Base-by-base conservation (phyloP, 192 early-diverging fungal species). In the Entomortierella beljakovae region DNA sequence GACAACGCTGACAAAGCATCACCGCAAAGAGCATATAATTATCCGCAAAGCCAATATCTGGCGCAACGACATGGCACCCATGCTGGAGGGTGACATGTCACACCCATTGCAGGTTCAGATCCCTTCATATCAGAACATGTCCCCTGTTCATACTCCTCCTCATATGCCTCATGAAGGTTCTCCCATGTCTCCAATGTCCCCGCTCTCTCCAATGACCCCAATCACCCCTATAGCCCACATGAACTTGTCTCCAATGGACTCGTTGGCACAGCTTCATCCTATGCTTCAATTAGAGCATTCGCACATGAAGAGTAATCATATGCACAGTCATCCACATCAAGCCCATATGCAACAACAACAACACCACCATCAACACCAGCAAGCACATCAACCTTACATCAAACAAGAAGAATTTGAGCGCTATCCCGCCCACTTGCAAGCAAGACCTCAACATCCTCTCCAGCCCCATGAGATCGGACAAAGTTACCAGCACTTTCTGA, bases 1-100 rank as follows among this genome's bases (percentile, higher is more conserved):
- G 80, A 88, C 87, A 4, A 85, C 84, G 3, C 61, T 88, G 13
- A 88, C 84, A 13, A 86, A 82, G 51, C 88, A 89, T 42, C 73
- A 83, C 48, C 74, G 81, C 37, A 77, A 74, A 26, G 70, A 73
- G 49, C 81, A 83, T 20, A 57, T 69, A 22, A 23, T 69, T 20
- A 32, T 55, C 13, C 71, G 71, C 8, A 62, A 63, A 8, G 49
- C 71, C 15, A 31, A 46, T 8, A 4, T 56, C 35, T 74, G 71
- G 71, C 71, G 71, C 25, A 42, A 31, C 20, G 54, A 57, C 5
- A 57, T 57, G 28, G 54, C 54, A 32, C 54, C 54, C 22, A 57
- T 57, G 54, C 7, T 57, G 18, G 54, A 57, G 6, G 20, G 18
- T 32, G 54, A 57, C 8, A 57, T 57, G 54, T 38, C 26, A 9